Conservation (phyloP, 2,329 filamentous ascomycete species). For the Monilinia vaccinii-corymbosi region DNA sequence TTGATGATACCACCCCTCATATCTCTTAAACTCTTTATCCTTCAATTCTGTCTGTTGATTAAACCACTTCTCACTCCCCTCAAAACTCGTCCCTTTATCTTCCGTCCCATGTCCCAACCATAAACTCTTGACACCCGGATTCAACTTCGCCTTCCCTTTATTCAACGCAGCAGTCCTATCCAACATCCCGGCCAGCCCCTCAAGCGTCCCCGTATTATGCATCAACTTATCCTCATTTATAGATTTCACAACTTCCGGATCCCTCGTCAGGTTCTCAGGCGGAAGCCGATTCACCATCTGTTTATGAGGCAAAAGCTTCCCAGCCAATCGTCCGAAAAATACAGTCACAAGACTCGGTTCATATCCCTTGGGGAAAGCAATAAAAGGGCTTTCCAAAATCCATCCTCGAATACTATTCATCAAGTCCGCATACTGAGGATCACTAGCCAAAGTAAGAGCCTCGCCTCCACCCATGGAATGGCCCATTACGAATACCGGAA, state of each 20-base stretch:
- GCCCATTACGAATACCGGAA: conserved; percentile 75
- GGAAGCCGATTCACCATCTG: conserved; percentile 56
- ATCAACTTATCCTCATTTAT: conserved; percentile 60
- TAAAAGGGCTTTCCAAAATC: conserved; percentile 68
- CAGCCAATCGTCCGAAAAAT: conserved; percentile 55
- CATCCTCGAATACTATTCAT: conserved; percentile 59
- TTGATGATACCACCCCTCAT: conserved; percentile 73
- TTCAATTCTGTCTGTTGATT: conserved; percentile 43
- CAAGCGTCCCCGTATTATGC: conserved; percentile 80
- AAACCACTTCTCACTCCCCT: conserved; percentile 55
- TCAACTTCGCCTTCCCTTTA: conserved; percentile 42
- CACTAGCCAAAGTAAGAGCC: conserved; percentile 51
- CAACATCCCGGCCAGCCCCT: conserved; percentile 67
- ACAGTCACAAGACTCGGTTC: conserved; percentile 57
- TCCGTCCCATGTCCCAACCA: conserved; percentile 69
- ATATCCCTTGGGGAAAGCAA: conserved; percentile 58
- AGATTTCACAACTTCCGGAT: conserved; percentile 51
- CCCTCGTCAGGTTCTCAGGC: conserved; percentile 55
- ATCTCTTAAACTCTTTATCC: conserved; percentile 64
- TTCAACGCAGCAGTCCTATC: conserved; percentile 59
- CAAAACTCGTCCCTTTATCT: conserved; percentile 60
- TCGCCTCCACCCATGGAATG: conserved; percentile 88
- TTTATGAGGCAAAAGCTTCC: conserved; percentile 54
- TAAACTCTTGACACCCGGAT: conserved; percentile 50
- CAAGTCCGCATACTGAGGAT: conserved; percentile 43